Evolutionary conservation across 2,329 filamentous ascomycete genomes (phyloP).

Genomic region (Laburnicola sp.): DNA sequence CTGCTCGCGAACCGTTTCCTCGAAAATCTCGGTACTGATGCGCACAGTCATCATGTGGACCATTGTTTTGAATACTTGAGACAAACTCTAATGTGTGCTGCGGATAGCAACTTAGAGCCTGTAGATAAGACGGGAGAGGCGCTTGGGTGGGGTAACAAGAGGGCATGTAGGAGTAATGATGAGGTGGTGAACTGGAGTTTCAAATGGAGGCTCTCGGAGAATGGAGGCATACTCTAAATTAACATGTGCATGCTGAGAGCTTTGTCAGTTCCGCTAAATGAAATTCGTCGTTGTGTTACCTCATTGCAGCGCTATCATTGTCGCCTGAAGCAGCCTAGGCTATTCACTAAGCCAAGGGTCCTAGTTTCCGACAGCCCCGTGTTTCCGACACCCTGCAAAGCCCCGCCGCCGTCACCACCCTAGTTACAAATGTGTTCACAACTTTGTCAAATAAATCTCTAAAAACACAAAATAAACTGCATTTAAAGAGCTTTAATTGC

Average conservation of each 20-base stretch:
- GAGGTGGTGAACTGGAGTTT: constrained; percentile 6
- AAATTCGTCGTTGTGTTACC: no score
- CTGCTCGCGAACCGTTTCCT: background rate
- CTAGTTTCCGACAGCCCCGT: no score
- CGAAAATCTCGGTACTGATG: background rate
- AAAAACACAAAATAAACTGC: no score
- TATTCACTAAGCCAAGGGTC: no score
- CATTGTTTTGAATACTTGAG: constrained; percentile 22
- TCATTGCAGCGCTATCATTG: no score
- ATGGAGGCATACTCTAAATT: background rate
- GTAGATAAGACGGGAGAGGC: constrained; percentile 3
- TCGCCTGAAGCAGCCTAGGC: no score
- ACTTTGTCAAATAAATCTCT: no score
- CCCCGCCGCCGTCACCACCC: no score
- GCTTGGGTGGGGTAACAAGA: constrained; percentile 15
- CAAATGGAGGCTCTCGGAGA: background rate
- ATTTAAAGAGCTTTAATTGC: no score
- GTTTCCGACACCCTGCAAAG: no score
- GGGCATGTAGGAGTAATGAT: constrained; percentile 12
- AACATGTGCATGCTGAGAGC: background rate
- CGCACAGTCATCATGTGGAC: constrained; percentile 6
- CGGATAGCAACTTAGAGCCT: constrained; percentile 17
- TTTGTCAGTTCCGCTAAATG: background rate
- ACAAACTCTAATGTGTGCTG: constrained; percentile 17
- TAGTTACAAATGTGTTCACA: no score